These are phyloP conservation scores for Geotrichum reessii DNA, from an alignment of 1,139 yeast species.

Conservation along the genomic window DNA sequence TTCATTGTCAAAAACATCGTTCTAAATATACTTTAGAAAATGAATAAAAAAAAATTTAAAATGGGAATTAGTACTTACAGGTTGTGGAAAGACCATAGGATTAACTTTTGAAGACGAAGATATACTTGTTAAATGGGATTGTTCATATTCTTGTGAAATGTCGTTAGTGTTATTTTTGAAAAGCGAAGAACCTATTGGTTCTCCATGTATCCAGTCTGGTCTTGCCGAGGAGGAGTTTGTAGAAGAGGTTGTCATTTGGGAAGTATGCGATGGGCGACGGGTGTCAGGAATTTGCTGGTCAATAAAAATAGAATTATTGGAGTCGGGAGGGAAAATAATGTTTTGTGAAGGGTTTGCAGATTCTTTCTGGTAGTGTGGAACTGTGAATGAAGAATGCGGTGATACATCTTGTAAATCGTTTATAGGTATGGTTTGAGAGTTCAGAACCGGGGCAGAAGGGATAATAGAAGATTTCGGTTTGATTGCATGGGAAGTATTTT, in stretches of 20 bases:
- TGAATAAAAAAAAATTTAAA: neutral
- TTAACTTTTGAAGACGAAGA: slow-evolving; percentile 3
- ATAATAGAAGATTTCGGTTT: neutral
- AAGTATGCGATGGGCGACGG: slow-evolving; percentile 24
- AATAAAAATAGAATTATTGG: neutral
- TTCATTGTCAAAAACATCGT: slow-evolving; percentile 12
- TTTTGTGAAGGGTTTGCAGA: neutral
- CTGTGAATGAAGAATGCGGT: slow-evolving; percentile 16
- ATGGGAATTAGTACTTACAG: neutral
- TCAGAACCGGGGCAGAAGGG: neutral
- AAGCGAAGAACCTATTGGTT: neutral
- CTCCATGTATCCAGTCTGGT: neutral
- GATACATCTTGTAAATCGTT: slow-evolving; percentile 13
- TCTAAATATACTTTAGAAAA: neutral
- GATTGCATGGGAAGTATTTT: neutral
- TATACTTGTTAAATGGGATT: neutral
- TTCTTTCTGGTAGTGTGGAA: slow-evolving; percentile 3
- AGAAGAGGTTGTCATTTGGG: slow-evolving; percentile 20
- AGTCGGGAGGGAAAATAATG: neutral
- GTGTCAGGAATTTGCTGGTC: neutral
- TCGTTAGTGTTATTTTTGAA: neutral
- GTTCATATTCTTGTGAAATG: neutral
- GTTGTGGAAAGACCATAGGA: slow-evolving; percentile 9
- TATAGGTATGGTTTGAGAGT: slow-evolving; percentile 1
- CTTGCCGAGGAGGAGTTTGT: neutral